Percentiles rank a stretch among this genome's conserved stretches.
Conservation (phyloP, 2,329 filamentous ascomycete species). For the Orbilia quercus region DNA sequence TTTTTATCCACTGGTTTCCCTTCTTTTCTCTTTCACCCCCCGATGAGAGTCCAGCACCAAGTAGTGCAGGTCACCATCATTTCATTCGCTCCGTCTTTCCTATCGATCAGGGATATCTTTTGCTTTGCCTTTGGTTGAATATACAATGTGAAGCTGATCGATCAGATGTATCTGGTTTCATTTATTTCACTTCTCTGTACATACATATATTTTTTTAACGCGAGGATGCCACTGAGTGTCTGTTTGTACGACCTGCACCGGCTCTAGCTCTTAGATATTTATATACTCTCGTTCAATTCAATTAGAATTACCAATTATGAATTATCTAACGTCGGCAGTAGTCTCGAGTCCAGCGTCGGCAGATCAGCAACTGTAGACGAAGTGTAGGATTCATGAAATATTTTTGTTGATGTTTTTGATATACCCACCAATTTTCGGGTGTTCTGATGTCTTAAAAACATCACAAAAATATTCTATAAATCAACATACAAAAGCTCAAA, state of each 20-base stretch:
- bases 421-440: too few relatives aligned
- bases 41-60: neutral
- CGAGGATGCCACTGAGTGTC: neutral
- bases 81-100: neutral
- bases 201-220: slow-evolving; percentile 30
- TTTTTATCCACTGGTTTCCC: slow-evolving; percentile 4
- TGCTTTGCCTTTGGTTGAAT: slow-evolving; percentile 1
- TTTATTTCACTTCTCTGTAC: slow-evolving; percentile 14
- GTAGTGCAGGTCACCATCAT: neutral
- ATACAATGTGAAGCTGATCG: slow-evolving; percentile 1
- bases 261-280: slow-evolving; percentile 17
- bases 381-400: too few relatives aligned
- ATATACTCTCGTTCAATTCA: slow-evolving; percentile 22
- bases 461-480: too few relatives aligned
- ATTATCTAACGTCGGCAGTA: too few relatives aligned
- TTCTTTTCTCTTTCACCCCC: neutral
- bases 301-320: slow-evolving; percentile 8
- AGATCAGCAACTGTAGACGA: too few relatives aligned
- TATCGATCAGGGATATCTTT: slow-evolving; percentile 12
- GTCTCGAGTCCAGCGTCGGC: too few relatives aligned
- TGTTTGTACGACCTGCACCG: neutral
- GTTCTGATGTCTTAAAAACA: too few relatives aligned
- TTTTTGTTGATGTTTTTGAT: too few relatives aligned
- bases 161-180: neutral
- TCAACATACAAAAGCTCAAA: too few relatives aligned